Evolutionary conservation across 2,329 filamentous ascomycete genomes (phyloP), one percentile per base, ranked within the genome.

Genomic region (Fusarium napiforme): DNA sequence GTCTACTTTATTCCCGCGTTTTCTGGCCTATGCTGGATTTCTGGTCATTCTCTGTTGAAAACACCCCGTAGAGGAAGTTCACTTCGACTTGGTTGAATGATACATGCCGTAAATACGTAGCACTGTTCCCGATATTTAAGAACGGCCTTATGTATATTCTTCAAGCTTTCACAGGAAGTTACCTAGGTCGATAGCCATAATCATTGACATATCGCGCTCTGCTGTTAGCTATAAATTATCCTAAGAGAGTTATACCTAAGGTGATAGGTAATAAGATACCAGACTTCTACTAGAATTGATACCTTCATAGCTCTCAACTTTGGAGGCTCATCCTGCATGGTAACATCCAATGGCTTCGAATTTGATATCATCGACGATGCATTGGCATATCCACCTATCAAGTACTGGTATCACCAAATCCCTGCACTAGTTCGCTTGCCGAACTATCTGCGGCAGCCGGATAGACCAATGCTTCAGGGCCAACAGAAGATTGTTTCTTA

Each of bases 361-460:
- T 43, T 49, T 45, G 26, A 49, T 55, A 43, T 28, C 26, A 34
- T 55, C n/a, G 40, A 28, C 28, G 42, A 67, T 58, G 19, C 18
- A 42, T 49, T 39, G 40, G 37, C 26, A 60, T 42, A 28, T 23
- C 36, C 39, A 37, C 49, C 37, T 34, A 28, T 61, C 34, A 47
- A 40, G 14, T n/a, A 19, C 28, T 32, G 26, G 23, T 34, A 26
- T 39, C 28, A 28, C 28, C 19, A 23, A 55, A 60, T 46, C 37
- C 45, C 34, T 59, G 46, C 47, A 32, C 42, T 28, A 40, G 61
- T 23, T 28, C 50, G 45, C 46, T 55, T 66, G 66, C 37, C 60
- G 56, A 65, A 42, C 47, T 56, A 60, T 67, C 67, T 64, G 52
- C 53, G 37, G 42, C 34, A 62, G 55, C 56, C 49, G 62, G 52